These are phyloP conservation scores for Didymella glomerata DNA, from an alignment of 2,329 filamentous ascomycete genomes.

Conservation along the genomic window DNA sequence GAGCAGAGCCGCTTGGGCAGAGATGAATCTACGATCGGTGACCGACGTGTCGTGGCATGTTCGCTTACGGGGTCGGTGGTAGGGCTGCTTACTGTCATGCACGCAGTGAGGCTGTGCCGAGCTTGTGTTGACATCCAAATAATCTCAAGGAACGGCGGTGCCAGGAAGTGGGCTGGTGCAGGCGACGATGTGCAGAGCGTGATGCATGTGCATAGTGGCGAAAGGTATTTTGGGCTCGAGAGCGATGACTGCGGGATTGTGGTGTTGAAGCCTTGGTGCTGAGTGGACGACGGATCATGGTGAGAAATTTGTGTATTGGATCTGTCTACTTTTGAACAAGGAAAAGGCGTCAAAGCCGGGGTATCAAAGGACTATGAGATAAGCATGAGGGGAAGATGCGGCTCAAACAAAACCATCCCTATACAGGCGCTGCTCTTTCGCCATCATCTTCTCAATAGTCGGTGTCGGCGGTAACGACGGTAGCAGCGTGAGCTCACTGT, in stretches of 20 bases:
- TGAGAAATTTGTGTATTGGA: background rate
- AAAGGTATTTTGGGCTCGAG: background rate
- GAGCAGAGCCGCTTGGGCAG: background rate
- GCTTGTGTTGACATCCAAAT: background rate
- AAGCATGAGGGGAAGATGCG: background rate
- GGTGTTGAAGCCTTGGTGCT: background rate
- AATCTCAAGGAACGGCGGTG: background rate
- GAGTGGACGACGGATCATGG: background rate
- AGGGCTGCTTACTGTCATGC: background rate
- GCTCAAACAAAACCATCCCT: constrained; percentile 3
- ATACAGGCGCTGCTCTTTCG: constrained; percentile 10
- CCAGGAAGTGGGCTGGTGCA: background rate
- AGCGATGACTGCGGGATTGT: background rate
- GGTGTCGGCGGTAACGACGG: constrained; percentile 6
- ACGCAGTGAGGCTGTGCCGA: background rate
- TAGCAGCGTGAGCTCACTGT: constrained; percentile 8
- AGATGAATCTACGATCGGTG: background rate
- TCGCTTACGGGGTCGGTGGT: background rate
- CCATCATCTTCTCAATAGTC: constrained; percentile 6
- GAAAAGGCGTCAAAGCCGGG: background rate
- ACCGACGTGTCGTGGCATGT: background rate
- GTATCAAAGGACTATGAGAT: background rate
- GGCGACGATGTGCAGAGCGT: too few species aligned
- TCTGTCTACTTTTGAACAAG: background rate
- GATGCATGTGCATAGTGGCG: background rate